Base-by-base conservation (phyloP, 1,284 basidiomycete species). In the Ceratobasidium sp. region DNA sequence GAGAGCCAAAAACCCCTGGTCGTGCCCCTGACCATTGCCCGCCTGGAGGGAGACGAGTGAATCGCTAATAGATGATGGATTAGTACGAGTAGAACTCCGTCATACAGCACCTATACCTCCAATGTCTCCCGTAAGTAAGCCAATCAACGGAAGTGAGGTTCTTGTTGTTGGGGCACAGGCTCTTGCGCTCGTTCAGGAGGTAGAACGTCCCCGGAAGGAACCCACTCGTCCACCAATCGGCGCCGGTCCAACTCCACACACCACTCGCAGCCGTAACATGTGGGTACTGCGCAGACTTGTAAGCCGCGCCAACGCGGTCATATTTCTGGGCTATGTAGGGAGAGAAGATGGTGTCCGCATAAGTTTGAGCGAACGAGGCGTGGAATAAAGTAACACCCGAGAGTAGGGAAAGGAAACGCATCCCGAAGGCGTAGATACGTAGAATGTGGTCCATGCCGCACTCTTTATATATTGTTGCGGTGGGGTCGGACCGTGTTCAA, bases 151-250 rank as follows among this genome's bases (percentile, higher is more conserved):
- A 66, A 48, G 54, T 72, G 15, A 76, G 45, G 15, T 72, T 56
- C 17, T 53, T 63, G 56, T 54, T 51, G 47, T 63, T 63, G 9
- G 65, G 57, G 76, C 90, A 92, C 1, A 90, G 81, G 22, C 78
- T 77, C 73, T 84, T 83, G 24, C 60, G 84, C 83, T 75, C 73
- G 79, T 90, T 83, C 75, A 92, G 81, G 5, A 86, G 88, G 77
- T 92, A 92, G 27, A 87, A 81, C 1, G 87, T 87, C 8, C 85
- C 84, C 0, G 90, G 89, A 80, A 92, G 89, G 84, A 92, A 92
- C 0, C 89, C 90, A 4, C 88, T 86, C 0, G 90, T 91, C 91
- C 91, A 92, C 9, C 85, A 86, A 78, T 90, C 85, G 0, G 87
- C 84, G 3, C 75, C 60, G 79, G 89, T 88, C 75, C 84, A 86